phyloP scores from a whole-genome alignment of 1,139 yeast species.

The Magnusiomyces sp. region DNA sequence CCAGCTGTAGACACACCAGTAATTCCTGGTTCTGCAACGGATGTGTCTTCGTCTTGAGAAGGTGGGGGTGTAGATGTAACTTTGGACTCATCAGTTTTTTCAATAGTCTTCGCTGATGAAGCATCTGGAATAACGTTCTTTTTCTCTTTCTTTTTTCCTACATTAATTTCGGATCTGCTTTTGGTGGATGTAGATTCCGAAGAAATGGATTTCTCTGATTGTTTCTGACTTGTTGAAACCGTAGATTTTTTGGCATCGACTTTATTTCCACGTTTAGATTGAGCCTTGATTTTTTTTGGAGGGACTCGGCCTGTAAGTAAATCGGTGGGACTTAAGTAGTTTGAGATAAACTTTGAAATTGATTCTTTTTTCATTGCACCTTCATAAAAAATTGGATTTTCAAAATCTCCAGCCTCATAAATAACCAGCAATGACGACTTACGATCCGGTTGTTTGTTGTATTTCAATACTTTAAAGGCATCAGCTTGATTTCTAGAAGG shows the following conservation, averaged over 20 bases:
- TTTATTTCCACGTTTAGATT: background rate
- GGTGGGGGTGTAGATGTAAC: too few species aligned
- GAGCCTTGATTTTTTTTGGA: background rate
- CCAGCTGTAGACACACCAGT: background rate
- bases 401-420: constrained; percentile 21
- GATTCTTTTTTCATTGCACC: constrained; percentile 30
- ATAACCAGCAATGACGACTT: constrained; percentile 20
- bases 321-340: constrained; percentile 15
- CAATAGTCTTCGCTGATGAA: background rate
- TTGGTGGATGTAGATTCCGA: too few species aligned
- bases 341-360: constrained; percentile 26
- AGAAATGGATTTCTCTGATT: background rate
- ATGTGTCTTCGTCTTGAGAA: too few species aligned
- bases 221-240: background rate
- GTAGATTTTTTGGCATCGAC: background rate
- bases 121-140: too few species aligned
- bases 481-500: constrained; percentile 11
- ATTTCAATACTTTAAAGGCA: constrained; percentile 6
- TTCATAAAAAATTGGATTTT: constrained; percentile 21
- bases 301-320: background rate
- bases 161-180: too few species aligned
- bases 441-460: background rate
- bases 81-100: background rate
- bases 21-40: background rate
- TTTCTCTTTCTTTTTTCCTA: too few species aligned